phyloP scores from a whole-genome alignment of 345 rosid species.

The Rhodamnia rubescens region DNA sequence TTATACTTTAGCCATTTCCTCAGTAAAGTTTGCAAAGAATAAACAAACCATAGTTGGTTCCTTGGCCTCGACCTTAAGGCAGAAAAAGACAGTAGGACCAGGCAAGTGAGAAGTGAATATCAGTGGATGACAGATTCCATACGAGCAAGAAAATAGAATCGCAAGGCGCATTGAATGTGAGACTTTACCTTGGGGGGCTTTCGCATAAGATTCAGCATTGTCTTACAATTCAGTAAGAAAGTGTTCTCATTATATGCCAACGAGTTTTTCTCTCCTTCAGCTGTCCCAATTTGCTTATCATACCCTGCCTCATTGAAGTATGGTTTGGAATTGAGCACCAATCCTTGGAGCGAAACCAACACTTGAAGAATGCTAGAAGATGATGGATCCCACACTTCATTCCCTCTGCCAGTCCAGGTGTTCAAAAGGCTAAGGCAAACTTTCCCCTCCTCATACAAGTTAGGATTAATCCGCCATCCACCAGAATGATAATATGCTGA shows the following conservation, averaged over 20 bases:
- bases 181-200: conserved; percentile 72
- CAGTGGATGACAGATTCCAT: neutral
- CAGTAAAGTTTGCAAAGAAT: neutral
- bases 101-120: neutral
- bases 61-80: neutral
- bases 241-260: conserved; percentile 86
- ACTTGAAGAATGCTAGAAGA: conserved; percentile 99
- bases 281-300: conserved; percentile 87
- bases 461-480: conserved; percentile 96
- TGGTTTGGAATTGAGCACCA: conserved; percentile 91
- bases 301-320: conserved; percentile 99
- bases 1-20: neutral
- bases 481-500: conserved; percentile 95
- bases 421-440: conserved; percentile 97
- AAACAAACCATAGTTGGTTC: neutral
- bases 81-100: neutral
- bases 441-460: conserved; percentile 91
- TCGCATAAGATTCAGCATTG: conserved; percentile 87
- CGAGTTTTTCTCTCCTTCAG: conserved; percentile 96
- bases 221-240: conserved; percentile 87
- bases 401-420: conserved; percentile 96
- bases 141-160: neutral
- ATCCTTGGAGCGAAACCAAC: conserved; percentile 92
- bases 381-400: conserved; percentile 90
- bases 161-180: neutral